These are phyloP conservation scores for Rosellinia necatrix DNA, from an alignment of 2,329 filamentous ascomycete species.

Conservation along the genomic window DNA sequence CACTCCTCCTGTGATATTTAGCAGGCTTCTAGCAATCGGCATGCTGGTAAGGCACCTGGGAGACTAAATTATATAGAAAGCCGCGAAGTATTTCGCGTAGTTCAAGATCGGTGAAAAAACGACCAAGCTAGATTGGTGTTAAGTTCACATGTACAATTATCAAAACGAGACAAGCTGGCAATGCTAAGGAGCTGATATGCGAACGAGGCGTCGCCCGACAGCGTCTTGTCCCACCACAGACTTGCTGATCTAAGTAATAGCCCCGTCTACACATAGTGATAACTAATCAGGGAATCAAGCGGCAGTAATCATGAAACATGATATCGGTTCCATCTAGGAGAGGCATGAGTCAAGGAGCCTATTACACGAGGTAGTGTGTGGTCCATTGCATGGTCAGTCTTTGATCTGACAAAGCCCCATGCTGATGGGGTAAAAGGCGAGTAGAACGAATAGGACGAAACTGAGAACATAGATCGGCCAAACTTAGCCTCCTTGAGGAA, in stretches of 20 bases:
- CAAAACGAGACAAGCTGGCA: constrained; percentile 15
- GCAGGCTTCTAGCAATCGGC: constrained; percentile 16
- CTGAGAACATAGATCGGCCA: constrained; percentile 15
- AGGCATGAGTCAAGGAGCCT: constrained; percentile 15
- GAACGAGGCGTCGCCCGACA: constrained; percentile 4
- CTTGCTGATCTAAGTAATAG: constrained; percentile 17
- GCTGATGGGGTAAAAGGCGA: constrained; percentile 11
- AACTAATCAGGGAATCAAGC: constrained; percentile 17
- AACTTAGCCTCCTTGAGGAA: constrained; percentile 13
- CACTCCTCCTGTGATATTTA: constrained; percentile 3
- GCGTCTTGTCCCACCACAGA: constrained; percentile 1
- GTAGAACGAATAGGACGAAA: constrained; percentile 12
- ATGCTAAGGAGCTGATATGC: constrained; percentile 5
- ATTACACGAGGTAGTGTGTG: constrained; percentile 13
- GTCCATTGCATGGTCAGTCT: constrained; percentile 7
- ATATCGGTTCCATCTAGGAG: constrained; percentile 14
- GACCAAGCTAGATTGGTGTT: constrained; percentile 15
- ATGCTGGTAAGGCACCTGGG: constrained; percentile 16
- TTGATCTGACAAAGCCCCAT: constrained; percentile 14
- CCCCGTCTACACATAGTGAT: constrained; percentile 13
- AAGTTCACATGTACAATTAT: constrained; percentile 16
- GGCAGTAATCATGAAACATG: constrained; percentile 19
- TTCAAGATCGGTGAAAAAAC: constrained; percentile 12
- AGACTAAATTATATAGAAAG: constrained; percentile 16
- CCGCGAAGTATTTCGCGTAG: constrained; percentile 17